phyloP scores from a whole-genome alignment of 352 stramenopile species.

The Thraustotheca clavata region DNA sequence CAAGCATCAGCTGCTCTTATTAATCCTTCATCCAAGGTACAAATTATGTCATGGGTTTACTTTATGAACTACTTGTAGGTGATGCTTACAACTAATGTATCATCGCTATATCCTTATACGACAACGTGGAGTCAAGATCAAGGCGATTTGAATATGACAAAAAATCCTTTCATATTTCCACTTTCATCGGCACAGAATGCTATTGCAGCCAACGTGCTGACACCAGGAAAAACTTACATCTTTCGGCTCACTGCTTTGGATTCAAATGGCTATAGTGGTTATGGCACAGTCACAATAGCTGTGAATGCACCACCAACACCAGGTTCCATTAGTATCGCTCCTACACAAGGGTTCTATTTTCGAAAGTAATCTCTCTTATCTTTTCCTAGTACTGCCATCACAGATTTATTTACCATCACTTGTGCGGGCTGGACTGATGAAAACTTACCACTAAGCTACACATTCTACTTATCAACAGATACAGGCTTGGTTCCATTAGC shows the following conservation, averaged over 20 bases:
- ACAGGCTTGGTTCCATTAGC: constrained; percentile 26
- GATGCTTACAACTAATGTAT: constrained; percentile 29
- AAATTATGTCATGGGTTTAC: background rate
- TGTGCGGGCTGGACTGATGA: constrained; percentile 57
- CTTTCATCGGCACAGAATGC: constrained; percentile 44
- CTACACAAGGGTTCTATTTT: constrained; percentile 12
- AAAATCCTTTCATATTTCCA: constrained; percentile 36
- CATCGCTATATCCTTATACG: constrained; percentile 55
- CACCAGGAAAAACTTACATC: constrained; percentile 49
- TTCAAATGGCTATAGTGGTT: constrained; percentile 43
- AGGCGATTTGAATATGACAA: constrained; percentile 41
- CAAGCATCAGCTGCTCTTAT: constrained; percentile 31
- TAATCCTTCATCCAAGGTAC: constrained; percentile 29
- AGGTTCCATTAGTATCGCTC: constrained; percentile 37
- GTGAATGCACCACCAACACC: constrained; percentile 57
- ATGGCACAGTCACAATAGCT: constrained; percentile 35
- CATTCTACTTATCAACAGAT: constrained; percentile 41
- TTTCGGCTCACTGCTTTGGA: constrained; percentile 52
- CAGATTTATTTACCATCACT: constrained; percentile 40
- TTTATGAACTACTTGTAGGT: constrained; percentile 25
- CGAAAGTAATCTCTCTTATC: background rate
- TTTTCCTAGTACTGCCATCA: constrained; percentile 36
- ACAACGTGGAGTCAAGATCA: constrained; percentile 43
- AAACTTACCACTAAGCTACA: constrained; percentile 52
- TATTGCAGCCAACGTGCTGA: constrained; percentile 46